Evolutionary conservation across 108 stramenopile species (phyloP), one percentile per base, ranked within the genome.

Genomic region (Cylindrotheca fusiformis): DNA sequence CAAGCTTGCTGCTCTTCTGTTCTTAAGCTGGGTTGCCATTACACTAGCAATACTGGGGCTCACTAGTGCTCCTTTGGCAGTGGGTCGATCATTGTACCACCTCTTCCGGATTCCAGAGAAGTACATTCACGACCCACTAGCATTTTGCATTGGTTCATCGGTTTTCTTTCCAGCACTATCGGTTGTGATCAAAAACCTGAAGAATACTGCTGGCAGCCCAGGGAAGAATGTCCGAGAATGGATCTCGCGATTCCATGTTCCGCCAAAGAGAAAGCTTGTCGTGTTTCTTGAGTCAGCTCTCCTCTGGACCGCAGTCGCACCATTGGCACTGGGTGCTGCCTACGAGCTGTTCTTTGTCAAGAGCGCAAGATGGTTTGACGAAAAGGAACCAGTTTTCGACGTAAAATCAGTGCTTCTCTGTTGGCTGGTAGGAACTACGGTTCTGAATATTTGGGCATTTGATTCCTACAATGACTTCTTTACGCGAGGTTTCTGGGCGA

Each of bases 61-160:
- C 6, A 46, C 88, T 24, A 73, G 68, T 48, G 14, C 52, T 10
- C 92, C 89, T 17, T 61, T 94, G 6, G 65, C 65, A 21, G 61
- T 82, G 32, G 88, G 88, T 1, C 74, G 82, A 58, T 65, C 63
- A 17, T 47, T 79, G 12, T 75, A 76, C 32, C 49, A 53, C 49
- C 55, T 90, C 3, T 58, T 90, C 55, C 73, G 73, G 49, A 52
- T 94, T 18, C 82, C 85, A 20, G 67, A 66, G 2, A n/a, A 52
- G 2, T 87, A 74, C 55, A 64, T 84, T 49, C 92, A 94, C 58
- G 89, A 90, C 60, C 92, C 92, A 22, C 56, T 86, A 22, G 83
- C 81, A 31, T 90, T 87, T 50, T 80, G 72, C 0, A 63, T 88
- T n/a, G 92, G 92, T 19, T 69, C 58, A 52, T 47, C 44, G n/a